Percentiles rank a stretch among this genome's conserved stretches.
Conservation (phyloP, 331 rosid species). For the Pyracantha coccinea region DNA sequence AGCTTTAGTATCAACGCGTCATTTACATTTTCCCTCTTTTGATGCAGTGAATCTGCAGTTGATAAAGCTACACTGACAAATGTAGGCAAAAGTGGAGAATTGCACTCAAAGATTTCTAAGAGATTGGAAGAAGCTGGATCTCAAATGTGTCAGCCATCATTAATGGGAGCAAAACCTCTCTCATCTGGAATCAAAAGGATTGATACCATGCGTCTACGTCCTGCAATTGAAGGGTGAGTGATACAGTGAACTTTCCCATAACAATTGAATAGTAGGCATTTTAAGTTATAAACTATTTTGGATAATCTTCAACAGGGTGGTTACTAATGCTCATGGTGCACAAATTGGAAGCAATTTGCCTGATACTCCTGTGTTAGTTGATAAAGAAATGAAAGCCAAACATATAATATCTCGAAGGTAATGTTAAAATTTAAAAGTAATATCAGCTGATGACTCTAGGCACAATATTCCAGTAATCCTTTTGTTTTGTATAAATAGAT, state of each 20-base stretch:
- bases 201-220: conserved; percentile 25
- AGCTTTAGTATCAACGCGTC: conserved; percentile 1
- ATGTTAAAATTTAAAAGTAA: conserved; percentile 16
- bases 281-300: conserved; percentile 18
- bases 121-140: conserved; percentile 24
- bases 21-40: neutral
- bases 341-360: conserved; percentile 31
- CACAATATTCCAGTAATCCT: conserved; percentile 1
- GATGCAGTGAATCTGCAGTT: conserved; percentile 34
- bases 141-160: conserved; percentile 25
- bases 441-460: conserved; percentile 23
- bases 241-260: neutral
- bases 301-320: conserved; percentile 31
- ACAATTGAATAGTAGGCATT: conserved; percentile 17
- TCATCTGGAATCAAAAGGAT: conserved; percentile 26
- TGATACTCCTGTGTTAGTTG: conserved; percentile 20
- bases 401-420: conserved; percentile 21
- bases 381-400: conserved; percentile 28
- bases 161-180: conserved; percentile 25
- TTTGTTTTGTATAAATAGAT: neutral
- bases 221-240: conserved; percentile 34
- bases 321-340: conserved; percentile 26
- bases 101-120: conserved; percentile 21
- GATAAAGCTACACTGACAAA: conserved; percentile 22
- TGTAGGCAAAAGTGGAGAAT: conserved; percentile 23